Evolutionary conservation across 2,329 filamentous ascomycete species (phyloP), one percentile per base, ranked within the genome.

Genomic region (Pochonia chlamydosporia): DNA sequence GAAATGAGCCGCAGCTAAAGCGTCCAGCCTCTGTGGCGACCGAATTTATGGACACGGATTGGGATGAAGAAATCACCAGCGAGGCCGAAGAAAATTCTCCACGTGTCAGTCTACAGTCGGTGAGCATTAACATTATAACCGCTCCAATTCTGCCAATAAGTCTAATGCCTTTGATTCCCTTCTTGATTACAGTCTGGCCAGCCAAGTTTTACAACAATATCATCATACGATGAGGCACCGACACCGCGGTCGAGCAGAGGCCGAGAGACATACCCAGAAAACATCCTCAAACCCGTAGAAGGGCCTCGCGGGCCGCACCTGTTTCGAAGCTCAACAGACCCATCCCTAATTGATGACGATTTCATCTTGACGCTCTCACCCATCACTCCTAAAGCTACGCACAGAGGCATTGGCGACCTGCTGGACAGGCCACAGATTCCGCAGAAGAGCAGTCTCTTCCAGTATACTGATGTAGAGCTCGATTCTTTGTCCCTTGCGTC

Each of bases 291-390:
- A 64, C 75, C 83, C 26, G 82, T 92, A 6, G 78, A 89, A 62
- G 91, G 91, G 1, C 91, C 91, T 2, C 79, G 78, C 54, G 91
- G 91, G 2, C 91, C 91, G 9, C 91, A 96, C 68, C 76, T 96
- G 14, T 96, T 96, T 67, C 82, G 87, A 54, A 78, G 77, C 50
- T 89, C 86, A 18, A 75, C 79, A 26, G 78, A 82, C 48, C 51
- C 48, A 18, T 57, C 41, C 16, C 44, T 59, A 18, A 41, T 50
- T 49, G 72, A 78, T 54, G 72, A 75, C 50, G 68, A 77, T 56
- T 66, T 73, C 49, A 68, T 74, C 52, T 70, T 92, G 44, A 81
- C 84, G 21, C 75, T 92, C 64, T 91, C 87, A 20, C 87, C 87
- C 16, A 68, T 89, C 54, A 82, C 88, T 21, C 81, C 87, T 26